Base-by-base conservation (phyloP, 306 rosid species). In the Citrullus colocynthis region DNA sequence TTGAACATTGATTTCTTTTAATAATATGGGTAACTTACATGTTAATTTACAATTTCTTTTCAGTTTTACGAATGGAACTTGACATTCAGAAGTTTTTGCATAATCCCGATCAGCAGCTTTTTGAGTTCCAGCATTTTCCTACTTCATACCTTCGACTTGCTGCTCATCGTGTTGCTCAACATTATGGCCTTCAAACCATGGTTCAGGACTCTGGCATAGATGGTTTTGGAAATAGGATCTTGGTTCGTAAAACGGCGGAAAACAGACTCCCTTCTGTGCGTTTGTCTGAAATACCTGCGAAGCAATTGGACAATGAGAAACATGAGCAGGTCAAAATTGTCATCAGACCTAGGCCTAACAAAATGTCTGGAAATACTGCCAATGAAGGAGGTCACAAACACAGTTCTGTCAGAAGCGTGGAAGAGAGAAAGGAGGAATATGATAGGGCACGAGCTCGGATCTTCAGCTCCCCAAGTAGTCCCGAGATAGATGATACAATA, bases 141-240 rank as follows among this genome's bases (percentile, higher is more conserved):
- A 90, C 98, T 64, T 94, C 98, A 83, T 94, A 94, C 83, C 85
- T 94, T 58, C 88, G 98, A 67, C 81, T 94, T 88, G 98, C 98
- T 78, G 98, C 98, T 28, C 98, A 94, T 82, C 95, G 98, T 60
- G 91, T 94, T 62, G 98, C 98, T 60, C 98, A 94, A 79, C 98
- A 94, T 78, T 94, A 94, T 83, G 87, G 89, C 1, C 80, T 94
- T 84, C 97, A 92, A 86, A 89, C 98, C 71, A 90, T 94, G 97
- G 98, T 94, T 78, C 97, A 94, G 83, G 90, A 88, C 85, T 84
- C 87, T 80, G 80, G 87, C 21, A 84, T 90, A 15, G 98, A 94
- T 87, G 96, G 97, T 60, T 87, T 92, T 63, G 96, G 96, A 74
- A 90, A 93, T 28, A 89, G 87, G 85, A 94, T 94, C 79, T 87